Evolutionary conservation across 2,329 filamentous ascomycete species (phyloP).

Genomic region (Dothistroma pini): DNA sequence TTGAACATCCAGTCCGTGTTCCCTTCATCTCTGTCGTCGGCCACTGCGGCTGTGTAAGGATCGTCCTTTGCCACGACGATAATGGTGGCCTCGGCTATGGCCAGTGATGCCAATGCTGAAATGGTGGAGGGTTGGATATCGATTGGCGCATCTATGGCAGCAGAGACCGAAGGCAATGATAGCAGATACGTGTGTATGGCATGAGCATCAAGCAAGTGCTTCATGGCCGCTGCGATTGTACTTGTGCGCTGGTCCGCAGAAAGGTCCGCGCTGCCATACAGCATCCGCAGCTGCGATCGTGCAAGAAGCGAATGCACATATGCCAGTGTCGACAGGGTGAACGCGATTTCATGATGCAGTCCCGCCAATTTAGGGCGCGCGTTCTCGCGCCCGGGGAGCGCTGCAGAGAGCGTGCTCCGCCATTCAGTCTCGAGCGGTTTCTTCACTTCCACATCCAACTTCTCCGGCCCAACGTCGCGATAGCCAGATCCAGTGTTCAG

Average conservation of each 20-base stretch:
- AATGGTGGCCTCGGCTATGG: slow-evolving; percentile 83
- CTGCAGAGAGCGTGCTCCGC: slow-evolving; percentile 72
- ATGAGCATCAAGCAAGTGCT: slow-evolving; percentile 71
- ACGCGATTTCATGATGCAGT: slow-evolving; percentile 79
- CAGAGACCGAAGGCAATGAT: slow-evolving; percentile 47
- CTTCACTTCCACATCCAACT: slow-evolving; percentile 64
- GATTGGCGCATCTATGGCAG: slow-evolving; percentile 36
- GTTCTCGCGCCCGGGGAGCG: slow-evolving; percentile 61
- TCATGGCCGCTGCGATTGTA: slow-evolving; percentile 70
- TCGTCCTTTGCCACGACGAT: slow-evolving; percentile 92
- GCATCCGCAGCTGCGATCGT: slow-evolving; percentile 65
- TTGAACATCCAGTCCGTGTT: slow-evolving; percentile 98
- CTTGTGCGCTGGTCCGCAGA: slow-evolving; percentile 63
- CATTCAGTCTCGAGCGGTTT: slow-evolving; percentile 70
- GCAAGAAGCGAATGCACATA: slow-evolving; percentile 71
- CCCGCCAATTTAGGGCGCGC: slow-evolving; percentile 66
- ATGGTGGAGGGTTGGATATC: slow-evolving; percentile 45
- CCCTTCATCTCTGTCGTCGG: slow-evolving; percentile 74
- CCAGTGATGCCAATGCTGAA: slow-evolving; percentile 54
- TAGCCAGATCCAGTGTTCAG: slow-evolving; percentile 65
- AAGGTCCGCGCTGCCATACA: slow-evolving; percentile 66
- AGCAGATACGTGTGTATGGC: slow-evolving; percentile 71
- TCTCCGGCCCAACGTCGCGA: slow-evolving; percentile 51
- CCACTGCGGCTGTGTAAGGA: slow-evolving; percentile 78
- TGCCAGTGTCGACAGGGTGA: slow-evolving; percentile 71